These are phyloP conservation scores for Priceomyces fermenticarens DNA, from an alignment of 805 yeast species.

Conservation along the genomic window DNA sequence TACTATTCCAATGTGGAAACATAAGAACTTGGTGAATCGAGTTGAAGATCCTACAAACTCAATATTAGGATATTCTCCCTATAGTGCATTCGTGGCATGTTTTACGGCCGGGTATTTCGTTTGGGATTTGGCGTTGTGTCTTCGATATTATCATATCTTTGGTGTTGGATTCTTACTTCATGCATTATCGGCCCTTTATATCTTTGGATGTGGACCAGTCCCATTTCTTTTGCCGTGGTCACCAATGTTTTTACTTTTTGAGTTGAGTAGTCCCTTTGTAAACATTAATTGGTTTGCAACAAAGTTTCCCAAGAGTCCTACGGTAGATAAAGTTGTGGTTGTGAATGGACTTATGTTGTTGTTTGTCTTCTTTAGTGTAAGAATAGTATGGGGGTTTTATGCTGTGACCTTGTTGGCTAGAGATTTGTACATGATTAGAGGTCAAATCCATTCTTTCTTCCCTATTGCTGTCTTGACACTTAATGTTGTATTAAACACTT, in stretches of 20 bases:
- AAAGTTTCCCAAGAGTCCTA: constrained; percentile 65
- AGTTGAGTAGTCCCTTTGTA: constrained; percentile 91
- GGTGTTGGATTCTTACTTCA: constrained; percentile 83
- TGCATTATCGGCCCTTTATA: constrained; percentile 77
- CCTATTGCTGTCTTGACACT: constrained; percentile 51
- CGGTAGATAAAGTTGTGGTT: constrained; percentile 52
- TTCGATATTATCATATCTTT: constrained; percentile 58
- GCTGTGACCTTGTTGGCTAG: constrained; percentile 55
- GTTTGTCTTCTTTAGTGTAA: constrained; percentile 65
- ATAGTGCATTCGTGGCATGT: constrained; percentile 69
- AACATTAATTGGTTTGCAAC: constrained; percentile 90
- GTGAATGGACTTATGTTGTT: constrained; percentile 74
- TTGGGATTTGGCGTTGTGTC: constrained; percentile 83
- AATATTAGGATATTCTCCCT: constrained; percentile 69
- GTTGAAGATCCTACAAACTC: constrained; percentile 38
- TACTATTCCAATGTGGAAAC: constrained; percentile 64
- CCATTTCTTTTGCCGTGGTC: constrained; percentile 82
- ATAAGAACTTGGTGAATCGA: constrained; percentile 41
- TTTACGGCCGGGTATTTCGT: constrained; percentile 80
- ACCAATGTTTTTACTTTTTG: constrained; percentile 80
- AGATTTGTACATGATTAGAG: constrained; percentile 46
- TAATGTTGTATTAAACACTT: constrained; percentile 59
- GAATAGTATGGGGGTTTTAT: constrained; percentile 85
- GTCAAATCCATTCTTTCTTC: constrained; percentile 42
- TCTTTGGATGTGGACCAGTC: constrained; percentile 57